A percentile compares a stretch with the other conserved stretches of the same genome.
These are phyloP conservation scores for Phytophthora sojae DNA, from an alignment of 352 stramenopile species.

Conservation along the genomic window DNA sequence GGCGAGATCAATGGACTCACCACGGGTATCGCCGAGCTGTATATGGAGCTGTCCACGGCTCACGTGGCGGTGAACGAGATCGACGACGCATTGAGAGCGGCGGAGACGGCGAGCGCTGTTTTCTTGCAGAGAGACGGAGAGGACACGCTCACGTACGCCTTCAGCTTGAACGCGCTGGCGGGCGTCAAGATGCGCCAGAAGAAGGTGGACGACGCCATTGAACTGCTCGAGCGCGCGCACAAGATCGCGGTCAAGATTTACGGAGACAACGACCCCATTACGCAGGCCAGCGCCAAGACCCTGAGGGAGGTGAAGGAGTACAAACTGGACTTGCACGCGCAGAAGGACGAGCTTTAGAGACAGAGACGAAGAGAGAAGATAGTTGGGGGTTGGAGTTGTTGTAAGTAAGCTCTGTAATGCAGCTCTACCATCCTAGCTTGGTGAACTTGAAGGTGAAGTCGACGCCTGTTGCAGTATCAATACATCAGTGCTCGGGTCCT, in stretches of 20 bases:
- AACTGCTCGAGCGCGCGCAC: slow-evolving; percentile 72
- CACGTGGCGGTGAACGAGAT: slow-evolving; percentile 54
- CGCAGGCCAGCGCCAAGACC: slow-evolving; percentile 67
- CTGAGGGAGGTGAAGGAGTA: slow-evolving; percentile 69
- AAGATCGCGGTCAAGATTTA: slow-evolving; percentile 73
- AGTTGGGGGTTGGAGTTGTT: background rate
- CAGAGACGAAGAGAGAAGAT: background rate
- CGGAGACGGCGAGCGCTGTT: slow-evolving; percentile 56
- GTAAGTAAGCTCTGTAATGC: background rate
- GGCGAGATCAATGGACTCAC: slow-evolving; percentile 69
- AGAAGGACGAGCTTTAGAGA: slow-evolving; percentile 54
- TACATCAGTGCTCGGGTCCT: background rate
- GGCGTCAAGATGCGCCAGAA: slow-evolving; percentile 79
- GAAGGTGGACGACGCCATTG: slow-evolving; percentile 61
- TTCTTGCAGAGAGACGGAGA: slow-evolving; percentile 74
- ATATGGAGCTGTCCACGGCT: slow-evolving; percentile 75
- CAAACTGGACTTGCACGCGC: slow-evolving; percentile 48
- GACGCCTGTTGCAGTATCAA: background rate
- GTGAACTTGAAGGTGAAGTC: slow-evolving; percentile 4
- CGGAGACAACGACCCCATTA: slow-evolving; percentile 67
- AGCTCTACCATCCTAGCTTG: background rate
- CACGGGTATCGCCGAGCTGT: slow-evolving; percentile 76
- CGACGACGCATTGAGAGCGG: slow-evolving; percentile 47
- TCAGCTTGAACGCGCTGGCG: slow-evolving; percentile 83
- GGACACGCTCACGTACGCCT: slow-evolving; percentile 73